Evolutionary conservation across 257 asterid genomes (phyloP).

Genomic region (Nicotiana sylvestris): DNA sequence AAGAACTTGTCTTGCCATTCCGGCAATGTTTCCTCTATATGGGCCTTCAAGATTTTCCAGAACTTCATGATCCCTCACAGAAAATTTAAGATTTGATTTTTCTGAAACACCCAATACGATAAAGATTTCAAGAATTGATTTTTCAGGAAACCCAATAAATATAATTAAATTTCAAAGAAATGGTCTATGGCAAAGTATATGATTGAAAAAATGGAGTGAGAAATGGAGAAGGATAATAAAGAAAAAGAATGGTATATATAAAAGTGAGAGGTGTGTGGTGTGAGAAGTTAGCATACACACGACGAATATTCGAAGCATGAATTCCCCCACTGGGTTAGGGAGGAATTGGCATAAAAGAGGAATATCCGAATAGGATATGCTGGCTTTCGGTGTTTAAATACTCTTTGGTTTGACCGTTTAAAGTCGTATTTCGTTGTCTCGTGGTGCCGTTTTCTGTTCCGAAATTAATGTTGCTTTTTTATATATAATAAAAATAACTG

Average conservation of each 20-base stretch:
- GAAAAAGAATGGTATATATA: neutral
- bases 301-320: constrained; percentile 1
- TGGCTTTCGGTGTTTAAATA: neutral
- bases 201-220: neutral
- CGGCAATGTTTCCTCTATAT: constrained; percentile 33
- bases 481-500: too few species aligned
- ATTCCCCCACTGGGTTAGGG: neutral
- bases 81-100: neutral
- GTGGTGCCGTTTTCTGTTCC: too few species aligned
- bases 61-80: constrained; percentile 16
- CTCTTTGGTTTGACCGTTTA: constrained; percentile 9
- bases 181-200: too few species aligned
- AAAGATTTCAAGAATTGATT: too few species aligned
- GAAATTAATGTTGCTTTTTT: too few species aligned
- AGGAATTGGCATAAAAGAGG: neutral
- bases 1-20: constrained; percentile 37
- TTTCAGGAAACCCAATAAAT: neutral
- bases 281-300: neutral
- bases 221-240: neutral
- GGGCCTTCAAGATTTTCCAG: constrained; percentile 26
- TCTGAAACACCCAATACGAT: neutral
- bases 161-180: too few species aligned
- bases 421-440: neutral
- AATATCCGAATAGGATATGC: constrained; percentile 7
- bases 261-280: neutral